A percentile compares a stretch with the other conserved stretches of the same genome.
Evolutionary conservation across 345 rosid genomes (phyloP).

Genomic region (Leavenworthia alabamica): DNA sequence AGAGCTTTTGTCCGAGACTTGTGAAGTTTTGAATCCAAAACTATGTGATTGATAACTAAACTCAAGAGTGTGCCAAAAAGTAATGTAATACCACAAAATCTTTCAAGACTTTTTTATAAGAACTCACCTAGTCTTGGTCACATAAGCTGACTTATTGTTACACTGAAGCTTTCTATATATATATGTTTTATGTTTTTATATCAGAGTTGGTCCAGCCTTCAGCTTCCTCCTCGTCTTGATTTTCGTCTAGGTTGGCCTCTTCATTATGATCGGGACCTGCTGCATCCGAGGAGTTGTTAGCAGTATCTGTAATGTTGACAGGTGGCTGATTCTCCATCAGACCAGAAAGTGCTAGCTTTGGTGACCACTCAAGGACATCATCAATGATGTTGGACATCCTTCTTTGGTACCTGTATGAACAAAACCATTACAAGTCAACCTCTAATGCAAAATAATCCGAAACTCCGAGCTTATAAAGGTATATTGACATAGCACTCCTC

Average conservation of each 20-base stretch:
- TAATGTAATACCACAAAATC: constrained; percentile 22
- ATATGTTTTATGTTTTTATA: constrained; percentile 25
- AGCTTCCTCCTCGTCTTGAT: constrained; percentile 38
- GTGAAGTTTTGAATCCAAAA: background rate
- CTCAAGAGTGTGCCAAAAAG: too few relatives aligned
- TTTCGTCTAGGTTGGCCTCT: constrained; percentile 32
- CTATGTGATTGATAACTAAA: too few relatives aligned
- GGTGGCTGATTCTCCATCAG: constrained; percentile 92
- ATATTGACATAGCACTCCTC: background rate
- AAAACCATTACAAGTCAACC: constrained; percentile 19
- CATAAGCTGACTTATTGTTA: constrained; percentile 32
- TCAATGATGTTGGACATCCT: constrained; percentile 95
- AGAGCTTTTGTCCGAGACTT: background rate
- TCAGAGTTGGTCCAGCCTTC: constrained; percentile 27
- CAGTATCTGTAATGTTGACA: constrained; percentile 51
- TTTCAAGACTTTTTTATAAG: constrained; percentile 28
- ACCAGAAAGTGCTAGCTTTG: constrained; percentile 85
- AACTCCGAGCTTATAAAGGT: background rate
- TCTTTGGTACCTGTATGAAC: constrained; percentile 78
- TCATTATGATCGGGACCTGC: constrained; percentile 35
- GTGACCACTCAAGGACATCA: constrained; percentile 96
- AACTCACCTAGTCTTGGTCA: constrained; percentile 26
- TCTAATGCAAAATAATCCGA: background rate
- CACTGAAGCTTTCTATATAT: constrained; percentile 16
- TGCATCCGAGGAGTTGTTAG: constrained; percentile 43